Conservation (phyloP, 208 protist species). For the Crithidia mellificae region DNA sequence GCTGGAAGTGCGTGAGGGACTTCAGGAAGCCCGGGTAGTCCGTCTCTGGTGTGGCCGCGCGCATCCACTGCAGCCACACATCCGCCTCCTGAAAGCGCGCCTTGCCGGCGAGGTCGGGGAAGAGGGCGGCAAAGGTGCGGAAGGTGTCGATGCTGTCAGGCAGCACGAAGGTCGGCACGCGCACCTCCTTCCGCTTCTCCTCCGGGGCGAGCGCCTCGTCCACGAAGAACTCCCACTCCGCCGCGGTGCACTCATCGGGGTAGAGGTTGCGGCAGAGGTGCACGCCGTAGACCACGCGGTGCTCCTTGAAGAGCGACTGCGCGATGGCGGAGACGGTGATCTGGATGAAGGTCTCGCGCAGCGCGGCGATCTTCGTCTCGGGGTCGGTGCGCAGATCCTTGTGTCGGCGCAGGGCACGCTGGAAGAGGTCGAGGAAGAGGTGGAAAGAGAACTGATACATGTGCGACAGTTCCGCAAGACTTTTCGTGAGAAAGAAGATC, state of each 20-base stretch:
- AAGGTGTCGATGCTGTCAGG: slow-evolving; percentile 82
- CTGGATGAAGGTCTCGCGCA: slow-evolving; percentile 82
- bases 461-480: slow-evolving; percentile 90
- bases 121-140: slow-evolving; percentile 74
- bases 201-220: slow-evolving; percentile 39
- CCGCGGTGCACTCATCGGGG: slow-evolving; percentile 53
- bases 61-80: slow-evolving; percentile 93
- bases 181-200: slow-evolving; percentile 63
- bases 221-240: slow-evolving; percentile 96
- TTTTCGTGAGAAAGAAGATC: slow-evolving; percentile 94
- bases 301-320: slow-evolving; percentile 94
- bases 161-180: slow-evolving; percentile 88
- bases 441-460: slow-evolving; percentile 98
- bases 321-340: slow-evolving; percentile 82
- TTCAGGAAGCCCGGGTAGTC: slow-evolving; percentile 88
- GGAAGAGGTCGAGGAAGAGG: slow-evolving; percentile 90
- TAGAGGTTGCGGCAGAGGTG: slow-evolving; percentile 91
- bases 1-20: slow-evolving; percentile 91
- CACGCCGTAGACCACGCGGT: slow-evolving; percentile 95
- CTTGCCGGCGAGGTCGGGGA: slow-evolving; percentile 72
- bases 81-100: slow-evolving; percentile 84
- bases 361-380: slow-evolving; percentile 82
- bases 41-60: slow-evolving; percentile 80
- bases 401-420: slow-evolving; percentile 62
- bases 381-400: slow-evolving; percentile 74